These are phyloP conservation scores for Aspergillus ibericus DNA, from an alignment of 2,329 filamentous ascomycete species.

Conservation along the genomic window DNA sequence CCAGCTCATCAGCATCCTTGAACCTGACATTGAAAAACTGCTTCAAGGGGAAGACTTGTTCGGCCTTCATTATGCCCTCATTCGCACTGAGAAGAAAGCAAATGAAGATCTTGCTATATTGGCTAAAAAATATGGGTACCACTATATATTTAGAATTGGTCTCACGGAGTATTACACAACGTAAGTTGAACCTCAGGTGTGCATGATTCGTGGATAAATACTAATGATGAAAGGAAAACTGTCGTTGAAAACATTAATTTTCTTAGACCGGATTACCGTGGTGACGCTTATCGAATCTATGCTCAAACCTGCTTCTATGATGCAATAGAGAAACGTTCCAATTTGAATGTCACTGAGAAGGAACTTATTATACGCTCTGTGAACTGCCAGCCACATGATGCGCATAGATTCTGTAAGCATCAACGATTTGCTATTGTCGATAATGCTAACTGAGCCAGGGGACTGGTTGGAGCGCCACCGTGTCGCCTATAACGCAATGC, in stretches of 20 bases:
- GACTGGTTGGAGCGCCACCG: constrained; percentile 21
- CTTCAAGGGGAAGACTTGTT: constrained; percentile 13
- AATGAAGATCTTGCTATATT: constrained; percentile 22
- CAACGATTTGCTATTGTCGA: not conserved
- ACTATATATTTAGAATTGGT: constrained; percentile 27
- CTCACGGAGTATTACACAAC: constrained; percentile 29
- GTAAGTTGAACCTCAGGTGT: constrained; percentile 16
- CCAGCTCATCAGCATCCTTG: constrained; percentile 17
- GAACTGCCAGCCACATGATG: constrained; percentile 20
- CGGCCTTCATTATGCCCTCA: constrained; percentile 18
- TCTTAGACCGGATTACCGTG: constrained; percentile 22
- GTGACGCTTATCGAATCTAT: constrained; percentile 13
- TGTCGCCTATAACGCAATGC: constrained; percentile 25
- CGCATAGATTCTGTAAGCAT: constrained; percentile 28
- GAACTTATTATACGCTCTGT: constrained; percentile 17
- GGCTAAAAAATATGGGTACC: constrained; percentile 24
- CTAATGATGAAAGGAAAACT: constrained; percentile 15
- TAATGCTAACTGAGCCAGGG: constrained; percentile 19
- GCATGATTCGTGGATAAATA: not conserved
- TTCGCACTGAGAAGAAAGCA: constrained; percentile 22
- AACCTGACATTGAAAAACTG: constrained; percentile 15
- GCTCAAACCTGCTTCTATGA: constrained; percentile 25
- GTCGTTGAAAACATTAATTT: constrained; percentile 21
- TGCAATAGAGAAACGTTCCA: constrained; percentile 21
- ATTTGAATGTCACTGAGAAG: constrained; percentile 23